Base-by-base conservation (phyloP, 805 yeast genomes). In the Priceomyces castillae region DNA sequence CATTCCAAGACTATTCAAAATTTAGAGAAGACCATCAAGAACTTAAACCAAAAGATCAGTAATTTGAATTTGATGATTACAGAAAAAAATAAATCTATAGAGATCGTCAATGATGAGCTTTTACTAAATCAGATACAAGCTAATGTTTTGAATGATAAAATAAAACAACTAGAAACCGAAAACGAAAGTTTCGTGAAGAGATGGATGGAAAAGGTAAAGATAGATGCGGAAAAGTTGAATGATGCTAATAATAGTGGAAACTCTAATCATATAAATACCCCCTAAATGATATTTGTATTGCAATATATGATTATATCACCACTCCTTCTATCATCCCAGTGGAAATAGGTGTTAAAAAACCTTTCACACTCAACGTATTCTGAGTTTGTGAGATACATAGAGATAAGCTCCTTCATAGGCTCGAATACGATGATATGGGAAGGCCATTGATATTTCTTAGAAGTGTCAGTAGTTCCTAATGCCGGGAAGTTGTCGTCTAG, bases 321-420 rank as follows among this genome's bases (percentile, higher is more conserved):
- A 2, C 60, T 54, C 43, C 97, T 72, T 49, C 97, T 73, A 36
- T 66, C 54, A 58, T 92, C 98, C 86, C 97, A 95, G 61, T 90
- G 97, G 58, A 81, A 78, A 40, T 80, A 76, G 34, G 88, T 77
- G 52, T 92, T 92, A 72, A 88, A 92, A 49, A 86, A 74, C 28
- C 90, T 67, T 3, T 61, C 56, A 28, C 80, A 61, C 46, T 64
- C 76, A 9, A 47, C 39, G 51, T 84, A 85, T 0, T 65, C 58
- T 0, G 75, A 59, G 3, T 62, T 66, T 11, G 56, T 45, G 42
- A 84, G 55, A 34, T 69, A 65, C 0, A 59, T 57, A n/a, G 61
- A 57, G 57, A 80, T 61, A 28, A 71, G 52, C 0, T 65, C 67
- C 38, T 78, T 79, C 54, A 87, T 57, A 11, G 79, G 81, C 50